These are phyloP conservation scores for Magnaporthales sp. DNA, from an alignment of 2,329 filamentous ascomycete species.

Conservation along the genomic window DNA sequence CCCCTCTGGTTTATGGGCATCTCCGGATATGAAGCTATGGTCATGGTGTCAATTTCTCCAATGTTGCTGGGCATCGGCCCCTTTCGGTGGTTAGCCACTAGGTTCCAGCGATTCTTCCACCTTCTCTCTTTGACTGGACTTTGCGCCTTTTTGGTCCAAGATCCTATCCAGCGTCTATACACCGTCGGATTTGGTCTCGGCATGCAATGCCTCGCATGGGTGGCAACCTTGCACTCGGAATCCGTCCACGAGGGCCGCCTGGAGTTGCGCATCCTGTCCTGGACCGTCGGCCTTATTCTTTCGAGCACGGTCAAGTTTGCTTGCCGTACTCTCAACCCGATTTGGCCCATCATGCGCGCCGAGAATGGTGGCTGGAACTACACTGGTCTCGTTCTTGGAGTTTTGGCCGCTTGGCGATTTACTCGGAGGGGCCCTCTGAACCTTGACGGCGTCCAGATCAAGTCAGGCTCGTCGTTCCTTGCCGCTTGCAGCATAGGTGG, in stretches of 20 bases:
- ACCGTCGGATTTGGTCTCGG: constrained; percentile 72
- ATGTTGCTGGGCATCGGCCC: constrained; percentile 64
- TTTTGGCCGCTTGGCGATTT: constrained; percentile 68
- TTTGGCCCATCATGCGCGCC: constrained; percentile 91
- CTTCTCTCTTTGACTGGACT: constrained; percentile 67
- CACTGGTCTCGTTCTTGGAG: constrained; percentile 64
- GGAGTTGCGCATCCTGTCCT: constrained; percentile 74
- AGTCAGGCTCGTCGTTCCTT: constrained; percentile 60
- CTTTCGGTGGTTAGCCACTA: constrained; percentile 58
- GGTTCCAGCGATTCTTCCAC: constrained; percentile 63
- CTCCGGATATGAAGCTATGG: constrained; percentile 85
- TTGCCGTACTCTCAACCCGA: constrained; percentile 88
- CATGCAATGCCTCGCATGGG: constrained; percentile 77
- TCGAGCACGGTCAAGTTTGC: constrained; percentile 90
- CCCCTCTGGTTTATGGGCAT: constrained; percentile 99
- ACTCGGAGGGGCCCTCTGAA: constrained; percentile 52
- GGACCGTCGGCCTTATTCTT: constrained; percentile 70
- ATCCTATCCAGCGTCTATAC: constrained; percentile 69
- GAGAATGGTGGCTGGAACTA: constrained; percentile 91
- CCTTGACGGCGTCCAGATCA: constrained; percentile 14
- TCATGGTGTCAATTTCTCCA: constrained; percentile 78
- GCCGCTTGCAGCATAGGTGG: constrained; percentile 74
- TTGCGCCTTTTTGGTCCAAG: constrained; percentile 65
- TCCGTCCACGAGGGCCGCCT: constrained; percentile 65
- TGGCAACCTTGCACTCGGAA: constrained; percentile 72